phyloP scores from a whole-genome alignment of 2,329 filamentous ascomycete genomes.

The Boeremia exigua region DNA sequence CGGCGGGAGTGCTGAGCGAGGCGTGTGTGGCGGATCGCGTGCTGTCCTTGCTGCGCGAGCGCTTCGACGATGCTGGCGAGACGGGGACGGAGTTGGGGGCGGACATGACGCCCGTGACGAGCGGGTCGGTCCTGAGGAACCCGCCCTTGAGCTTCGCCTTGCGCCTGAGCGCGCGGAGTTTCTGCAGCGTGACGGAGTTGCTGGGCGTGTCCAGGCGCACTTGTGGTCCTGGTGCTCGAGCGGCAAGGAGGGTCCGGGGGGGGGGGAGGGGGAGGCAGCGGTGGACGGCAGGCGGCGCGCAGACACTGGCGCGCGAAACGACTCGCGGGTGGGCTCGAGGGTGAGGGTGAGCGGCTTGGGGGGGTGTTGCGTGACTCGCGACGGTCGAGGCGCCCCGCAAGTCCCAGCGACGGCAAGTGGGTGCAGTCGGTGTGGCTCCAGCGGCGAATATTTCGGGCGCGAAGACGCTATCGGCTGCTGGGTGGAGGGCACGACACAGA shows the following conservation, averaged over 20 bases:
- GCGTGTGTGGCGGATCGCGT: constrained; percentile 38
- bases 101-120: constrained; percentile 26
- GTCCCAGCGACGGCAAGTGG: constrained; percentile 3
- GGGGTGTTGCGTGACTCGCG: constrained; percentile 12
- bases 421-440: background rate
- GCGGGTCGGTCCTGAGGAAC: constrained; percentile 27
- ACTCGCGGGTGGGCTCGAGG: constrained; percentile 12
- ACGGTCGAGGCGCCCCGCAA: background rate
- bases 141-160: constrained; percentile 47
- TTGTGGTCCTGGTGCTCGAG: constrained; percentile 19
- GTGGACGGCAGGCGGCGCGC: background rate
- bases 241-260: constrained; percentile 26
- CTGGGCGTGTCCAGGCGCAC: constrained; percentile 10
- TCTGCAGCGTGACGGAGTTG: constrained; percentile 46
- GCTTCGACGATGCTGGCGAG: constrained; percentile 48
- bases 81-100: constrained; percentile 38
- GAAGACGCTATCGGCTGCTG: background rate
- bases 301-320: constrained; percentile 7
- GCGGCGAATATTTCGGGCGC: background rate
- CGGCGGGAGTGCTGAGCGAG: constrained; percentile 33
- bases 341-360: background rate
- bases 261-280: constrained; percentile 28
- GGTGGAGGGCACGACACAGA: background rate
- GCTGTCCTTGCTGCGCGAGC: constrained; percentile 49
- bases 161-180: constrained; percentile 49